Evolutionary conservation across 2,329 filamentous ascomycete genomes (phyloP).

Genomic region (Triangularia verruculosa): DNA sequence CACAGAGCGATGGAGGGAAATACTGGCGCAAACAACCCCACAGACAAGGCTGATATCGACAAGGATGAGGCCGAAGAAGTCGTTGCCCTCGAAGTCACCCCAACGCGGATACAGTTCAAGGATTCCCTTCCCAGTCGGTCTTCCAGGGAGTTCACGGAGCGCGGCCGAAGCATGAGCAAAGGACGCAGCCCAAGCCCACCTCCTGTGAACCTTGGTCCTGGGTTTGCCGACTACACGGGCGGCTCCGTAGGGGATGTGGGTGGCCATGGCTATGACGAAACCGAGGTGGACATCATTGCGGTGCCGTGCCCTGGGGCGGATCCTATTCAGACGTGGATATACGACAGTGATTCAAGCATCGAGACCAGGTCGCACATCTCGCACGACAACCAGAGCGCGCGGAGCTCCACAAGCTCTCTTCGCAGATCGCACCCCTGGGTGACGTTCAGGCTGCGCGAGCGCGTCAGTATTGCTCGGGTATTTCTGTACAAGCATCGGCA

Average conservation of each 20-base stretch:
- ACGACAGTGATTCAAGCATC: conserved; percentile 45
- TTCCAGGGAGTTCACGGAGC: conserved; percentile 1
- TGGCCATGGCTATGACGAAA: conserved; percentile 49
- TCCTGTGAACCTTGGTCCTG: conserved; percentile 31
- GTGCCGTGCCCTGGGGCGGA: conserved; percentile 54
- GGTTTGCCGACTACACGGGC: conserved; percentile 43
- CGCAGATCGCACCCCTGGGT: conserved; percentile 41
- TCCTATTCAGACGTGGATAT: conserved; percentile 51
- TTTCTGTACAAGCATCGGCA: conserved; percentile 51
- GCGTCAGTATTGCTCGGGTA: conserved; percentile 47
- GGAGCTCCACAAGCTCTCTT: conserved; percentile 5
- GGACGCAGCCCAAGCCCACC: neutral
- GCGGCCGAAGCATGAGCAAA: neutral
- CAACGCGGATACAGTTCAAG: conserved; percentile 1
- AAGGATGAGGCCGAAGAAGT: neutral
- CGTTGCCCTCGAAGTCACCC: neutral
- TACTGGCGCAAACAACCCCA: conserved; percentile 2
- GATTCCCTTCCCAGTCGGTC: conserved; percentile 8
- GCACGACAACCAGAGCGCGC: conserved; percentile 2
- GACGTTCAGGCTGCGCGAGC: conserved; percentile 49
- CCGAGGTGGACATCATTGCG: conserved; percentile 51
- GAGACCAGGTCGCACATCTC: conserved; percentile 12
- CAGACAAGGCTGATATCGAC: conserved; percentile 8
- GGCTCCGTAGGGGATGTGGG: conserved; percentile 42
- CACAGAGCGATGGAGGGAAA: neutral